Percentiles rank a stretch among this genome's conserved stretches.
Evolutionary conservation across 495 filamentous ascomycete species (phyloP).

Genomic region (Penicillium cataractarum): DNA sequence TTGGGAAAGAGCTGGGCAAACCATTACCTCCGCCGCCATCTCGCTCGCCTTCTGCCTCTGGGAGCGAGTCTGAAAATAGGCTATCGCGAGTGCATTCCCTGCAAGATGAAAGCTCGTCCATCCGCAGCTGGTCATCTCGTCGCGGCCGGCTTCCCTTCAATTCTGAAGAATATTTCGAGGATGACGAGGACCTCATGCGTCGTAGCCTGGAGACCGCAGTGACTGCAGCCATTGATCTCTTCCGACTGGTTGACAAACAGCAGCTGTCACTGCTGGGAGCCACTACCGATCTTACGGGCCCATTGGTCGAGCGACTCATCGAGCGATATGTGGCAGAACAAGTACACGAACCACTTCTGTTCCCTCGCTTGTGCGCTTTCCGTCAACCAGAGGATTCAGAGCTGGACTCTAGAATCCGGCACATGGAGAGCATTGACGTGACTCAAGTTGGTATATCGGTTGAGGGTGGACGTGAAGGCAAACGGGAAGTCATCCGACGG

Average conservation of each 20-base stretch:
- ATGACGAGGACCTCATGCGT: conserved; percentile 87
- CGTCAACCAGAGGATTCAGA: conserved; percentile 85
- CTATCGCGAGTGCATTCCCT: conserved; percentile 29
- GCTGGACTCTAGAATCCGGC: conserved; percentile 82
- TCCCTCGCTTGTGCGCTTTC: conserved; percentile 78
- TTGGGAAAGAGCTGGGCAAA: conserved; percentile 81
- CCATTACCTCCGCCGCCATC: conserved; percentile 79
- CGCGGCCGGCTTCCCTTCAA: conserved; percentile 50
- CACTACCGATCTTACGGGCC: conserved; percentile 91
- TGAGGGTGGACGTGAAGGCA: conserved; percentile 69
- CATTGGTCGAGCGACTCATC: conserved; percentile 87
- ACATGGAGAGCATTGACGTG: conserved; percentile 93
- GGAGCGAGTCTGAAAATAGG: conserved; percentile 31
- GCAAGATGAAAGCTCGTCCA: conserved; percentile 39
- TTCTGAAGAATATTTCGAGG: conserved; percentile 62
- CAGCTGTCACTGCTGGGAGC: conserved; percentile 90
- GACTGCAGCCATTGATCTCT: conserved; percentile 91
- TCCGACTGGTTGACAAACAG: conserved; percentile 93
- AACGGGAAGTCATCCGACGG: conserved; percentile 70
- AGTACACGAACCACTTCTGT: conserved; percentile 83
- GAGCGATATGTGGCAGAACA: conserved; percentile 95
- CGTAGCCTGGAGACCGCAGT: conserved; percentile 87
- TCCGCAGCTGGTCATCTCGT: conserved; percentile 42
- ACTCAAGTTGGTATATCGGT: conserved; percentile 89
- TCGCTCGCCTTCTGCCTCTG: conserved; percentile 47